Percentiles rank a stretch among this genome's conserved stretches.
Evolutionary conservation across 768 basidiomycete species (phyloP).

Genomic region (Russula abietina): DNA sequence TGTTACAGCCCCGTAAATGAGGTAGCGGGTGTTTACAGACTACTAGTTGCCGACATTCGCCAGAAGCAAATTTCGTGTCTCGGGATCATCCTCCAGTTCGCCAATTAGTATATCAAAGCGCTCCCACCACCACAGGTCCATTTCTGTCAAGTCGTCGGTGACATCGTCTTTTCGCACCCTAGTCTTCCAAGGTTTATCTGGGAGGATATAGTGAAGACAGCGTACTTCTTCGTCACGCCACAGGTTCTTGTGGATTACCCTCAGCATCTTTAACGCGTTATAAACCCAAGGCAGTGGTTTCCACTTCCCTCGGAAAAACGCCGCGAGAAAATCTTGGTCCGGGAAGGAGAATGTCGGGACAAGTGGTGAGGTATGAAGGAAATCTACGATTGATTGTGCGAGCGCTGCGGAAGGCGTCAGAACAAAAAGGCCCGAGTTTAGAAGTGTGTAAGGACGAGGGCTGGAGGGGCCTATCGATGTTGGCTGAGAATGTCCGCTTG

Average conservation of each 20-base stretch:
- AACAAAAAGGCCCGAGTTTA: conserved; percentile 89
- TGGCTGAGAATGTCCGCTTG: conserved; percentile 44
- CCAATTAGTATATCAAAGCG: conserved; percentile 40
- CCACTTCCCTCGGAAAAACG: conserved; percentile 74
- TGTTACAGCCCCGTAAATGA: background rate
- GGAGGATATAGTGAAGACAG: conserved; percentile 81
- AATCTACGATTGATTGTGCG: conserved; percentile 47
- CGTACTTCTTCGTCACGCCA: conserved; percentile 86
- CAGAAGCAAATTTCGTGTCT: conserved; percentile 47
- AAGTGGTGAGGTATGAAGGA: conserved; percentile 50
- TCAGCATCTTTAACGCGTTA: conserved; percentile 88
- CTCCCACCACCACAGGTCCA: conserved; percentile 80
- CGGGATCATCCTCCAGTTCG: conserved; percentile 43
- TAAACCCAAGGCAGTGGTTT: conserved; percentile 77
- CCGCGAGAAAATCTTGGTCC: conserved; percentile 88
- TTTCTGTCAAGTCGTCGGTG: conserved; percentile 46
- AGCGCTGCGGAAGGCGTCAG: conserved; percentile 64
- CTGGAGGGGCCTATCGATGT: conserved; percentile 37
- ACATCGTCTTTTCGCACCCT: conserved; percentile 39
- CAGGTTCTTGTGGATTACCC: conserved; percentile 58
- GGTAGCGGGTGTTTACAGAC: background rate
- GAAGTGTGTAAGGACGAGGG: conserved; percentile 71
- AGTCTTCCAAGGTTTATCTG: conserved; percentile 80
- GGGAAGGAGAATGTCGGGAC: conserved; percentile 64
- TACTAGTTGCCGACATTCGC: conserved; percentile 39